Percentiles rank a stretch among this genome's conserved stretches.
Evolutionary conservation across 192 early-diverging fungal species (phyloP).

Genomic region (Linderina pennispora): DNA sequence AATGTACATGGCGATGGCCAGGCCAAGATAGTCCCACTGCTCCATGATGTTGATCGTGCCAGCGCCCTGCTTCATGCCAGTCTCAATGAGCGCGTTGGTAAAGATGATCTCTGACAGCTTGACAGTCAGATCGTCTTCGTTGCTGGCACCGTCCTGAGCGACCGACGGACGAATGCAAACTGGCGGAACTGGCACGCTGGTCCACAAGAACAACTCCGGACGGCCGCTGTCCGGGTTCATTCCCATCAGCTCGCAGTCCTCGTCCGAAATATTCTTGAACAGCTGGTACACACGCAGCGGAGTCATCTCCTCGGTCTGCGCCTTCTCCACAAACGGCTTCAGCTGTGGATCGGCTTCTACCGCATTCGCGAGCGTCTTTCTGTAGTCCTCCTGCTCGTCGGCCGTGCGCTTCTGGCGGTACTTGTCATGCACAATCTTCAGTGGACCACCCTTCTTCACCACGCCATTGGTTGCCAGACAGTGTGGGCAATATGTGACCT

Average conservation of each 20-base stretch:
- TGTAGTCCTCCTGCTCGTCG: conserved; percentile 68
- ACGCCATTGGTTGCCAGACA: conserved; percentile 79
- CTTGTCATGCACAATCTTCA: conserved; percentile 95
- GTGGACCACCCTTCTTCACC: conserved; percentile 92
- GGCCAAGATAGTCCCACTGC: conserved; percentile 94
- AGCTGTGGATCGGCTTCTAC: conserved; percentile 67
- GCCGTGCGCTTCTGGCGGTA: conserved; percentile 76
- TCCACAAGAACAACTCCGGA: conserved; percentile 94
- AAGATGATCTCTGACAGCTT: conserved; percentile 92
- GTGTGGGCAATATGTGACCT: conserved; percentile 74
- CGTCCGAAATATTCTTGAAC: conserved; percentile 80
- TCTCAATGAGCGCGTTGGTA: conserved; percentile 69
- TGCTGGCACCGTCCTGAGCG: conserved; percentile 88
- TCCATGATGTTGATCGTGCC: conserved; percentile 72
- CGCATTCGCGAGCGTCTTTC: conserved; percentile 70
- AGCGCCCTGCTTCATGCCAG: conserved; percentile 50
- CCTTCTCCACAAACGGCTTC: conserved; percentile 66
- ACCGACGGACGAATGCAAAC: conserved; percentile 94
- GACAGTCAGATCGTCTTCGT: conserved; percentile 95
- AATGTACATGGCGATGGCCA: conserved; percentile 94
- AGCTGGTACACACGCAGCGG: conserved; percentile 80
- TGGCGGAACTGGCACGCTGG: conserved; percentile 90
- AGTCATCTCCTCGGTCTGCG: conserved; percentile 88
- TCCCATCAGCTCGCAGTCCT: conserved; percentile 95
- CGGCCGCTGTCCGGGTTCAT: conserved; percentile 77